Percentiles rank a stretch among this genome's conserved stretches.
phyloP scores from a whole-genome alignment of 495 filamentous ascomycete species.

The Astrothelium subdiscretum region DNA sequence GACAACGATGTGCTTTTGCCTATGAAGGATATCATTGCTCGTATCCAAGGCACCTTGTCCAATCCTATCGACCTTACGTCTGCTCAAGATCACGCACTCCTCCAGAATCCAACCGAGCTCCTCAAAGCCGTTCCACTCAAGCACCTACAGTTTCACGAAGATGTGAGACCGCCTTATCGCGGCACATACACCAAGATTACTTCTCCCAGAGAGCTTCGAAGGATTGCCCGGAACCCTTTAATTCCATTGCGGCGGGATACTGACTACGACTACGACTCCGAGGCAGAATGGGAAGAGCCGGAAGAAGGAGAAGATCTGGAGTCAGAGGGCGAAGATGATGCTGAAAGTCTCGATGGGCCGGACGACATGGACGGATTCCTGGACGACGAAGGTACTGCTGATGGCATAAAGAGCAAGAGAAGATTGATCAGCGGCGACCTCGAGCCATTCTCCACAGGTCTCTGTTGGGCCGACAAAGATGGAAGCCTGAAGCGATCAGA shows the following conservation, averaged over 20 bases:
- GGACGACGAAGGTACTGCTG: slow-evolving; percentile 46
- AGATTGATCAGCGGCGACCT: slow-evolving; percentile 53
- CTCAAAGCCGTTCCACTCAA: slow-evolving; percentile 61
- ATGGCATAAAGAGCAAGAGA: slow-evolving; percentile 26
- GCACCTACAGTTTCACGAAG: slow-evolving; percentile 68
- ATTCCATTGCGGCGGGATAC: slow-evolving; percentile 48
- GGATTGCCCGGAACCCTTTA: slow-evolving; percentile 61
- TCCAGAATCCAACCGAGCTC: slow-evolving; percentile 34
- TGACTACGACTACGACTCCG: slow-evolving; percentile 95
- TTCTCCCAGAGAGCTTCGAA: slow-evolving; percentile 37
- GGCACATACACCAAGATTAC: slow-evolving; percentile 63
- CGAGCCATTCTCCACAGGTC: slow-evolving; percentile 61
- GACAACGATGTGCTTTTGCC: slow-evolving; percentile 9
- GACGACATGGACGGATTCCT: slow-evolving; percentile 68
- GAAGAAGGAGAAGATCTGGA: slow-evolving; percentile 70
- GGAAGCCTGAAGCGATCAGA: slow-evolving; percentile 30
- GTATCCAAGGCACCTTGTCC: slow-evolving; percentile 24
- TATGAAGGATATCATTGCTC: slow-evolving; percentile 56
- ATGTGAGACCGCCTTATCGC: slow-evolving; percentile 81
- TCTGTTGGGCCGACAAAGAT: slow-evolving; percentile 63
- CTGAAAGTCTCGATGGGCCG: slow-evolving; percentile 46
- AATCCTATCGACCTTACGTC: slow-evolving; percentile 35
- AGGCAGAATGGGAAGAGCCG: slow-evolving; percentile 84
- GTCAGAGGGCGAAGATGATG: slow-evolving; percentile 72
- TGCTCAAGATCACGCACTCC: slow-evolving; percentile 13